A percentile compares a stretch with the other conserved stretches of the same genome.
These are phyloP conservation scores for Umbelopsis sp. DNA, from an alignment of 192 early-diverging fungal species.

Conservation along the genomic window DNA sequence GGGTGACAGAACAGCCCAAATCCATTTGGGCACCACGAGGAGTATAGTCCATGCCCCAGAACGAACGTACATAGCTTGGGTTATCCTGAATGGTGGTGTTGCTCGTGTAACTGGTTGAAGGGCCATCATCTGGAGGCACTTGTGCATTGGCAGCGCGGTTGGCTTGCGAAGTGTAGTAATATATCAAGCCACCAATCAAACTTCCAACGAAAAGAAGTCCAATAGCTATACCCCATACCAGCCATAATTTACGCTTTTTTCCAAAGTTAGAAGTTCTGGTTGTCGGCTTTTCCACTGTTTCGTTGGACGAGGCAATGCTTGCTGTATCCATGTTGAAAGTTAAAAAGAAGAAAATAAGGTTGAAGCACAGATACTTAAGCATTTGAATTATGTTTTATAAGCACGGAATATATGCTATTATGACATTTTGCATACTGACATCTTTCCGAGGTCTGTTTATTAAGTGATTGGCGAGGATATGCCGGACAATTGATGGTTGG, in stretches of 20 bases:
- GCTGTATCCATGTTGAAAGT: neutral
- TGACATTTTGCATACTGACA: too few species aligned
- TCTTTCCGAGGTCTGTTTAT: too few species aligned
- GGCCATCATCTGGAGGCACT: neutral
- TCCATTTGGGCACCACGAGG: constrained; percentile 40
- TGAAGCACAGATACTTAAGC: too few species aligned
- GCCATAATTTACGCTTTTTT: neutral
- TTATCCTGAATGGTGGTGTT: constrained; percentile 18
- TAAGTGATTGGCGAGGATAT: too few species aligned
- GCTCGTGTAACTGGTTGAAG: neutral
- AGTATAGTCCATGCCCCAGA: constrained; percentile 48
- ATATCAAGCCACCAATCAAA: constrained; percentile 10
- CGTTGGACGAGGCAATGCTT: neutral
- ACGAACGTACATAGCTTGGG: constrained; percentile 39
- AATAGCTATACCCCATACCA: neutral
- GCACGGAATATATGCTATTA: too few species aligned
- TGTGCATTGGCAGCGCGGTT: neutral
- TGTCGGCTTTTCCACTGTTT: too few species aligned
- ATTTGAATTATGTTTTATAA: too few species aligned
- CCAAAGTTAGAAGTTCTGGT: neutral
- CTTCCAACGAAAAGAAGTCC: constrained; percentile 3
- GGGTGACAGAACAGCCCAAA: constrained; percentile 37
- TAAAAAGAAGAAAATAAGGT: neutral
- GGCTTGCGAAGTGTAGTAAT: constrained; percentile 10
- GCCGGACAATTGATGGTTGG: constrained; percentile 14